Base-by-base conservation (phyloP, 441 rosid genomes). In the Eugenia klotzschiana region DNA sequence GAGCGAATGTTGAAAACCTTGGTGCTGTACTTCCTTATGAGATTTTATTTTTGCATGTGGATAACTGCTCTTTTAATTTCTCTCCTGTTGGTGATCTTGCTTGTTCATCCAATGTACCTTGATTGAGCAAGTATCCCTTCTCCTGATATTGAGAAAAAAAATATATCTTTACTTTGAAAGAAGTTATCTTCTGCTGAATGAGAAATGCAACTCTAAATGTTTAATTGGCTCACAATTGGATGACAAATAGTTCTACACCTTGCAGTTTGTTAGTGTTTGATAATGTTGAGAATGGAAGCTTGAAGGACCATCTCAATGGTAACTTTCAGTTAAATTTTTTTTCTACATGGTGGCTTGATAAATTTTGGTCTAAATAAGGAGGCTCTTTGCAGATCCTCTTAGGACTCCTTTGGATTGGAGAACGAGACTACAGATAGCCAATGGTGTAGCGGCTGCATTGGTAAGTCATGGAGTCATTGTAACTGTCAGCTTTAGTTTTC, bases 371-470 rank as follows among this genome's bases (percentile, higher is more conserved):
- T 57, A 49, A 86, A 50, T 54, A 26, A 50, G 80, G 84, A 49
- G 33, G 83, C 79, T 84, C 74, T 82, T 89, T 64, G 82, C 92
- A 96, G 99, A 96, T 93, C 99, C 99, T 82, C 92, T 94, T 6
- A 94, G 85, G 89, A 96, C 98, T 82, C 98, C 98, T 55, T 87
- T 96, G 90, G 90, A 94, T 85, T 96, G 99, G 99, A 92, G 88
- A 86, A 89, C 93, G 51, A 94, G 99, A 84, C 87, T 93, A 83
- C 91, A 89, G 51, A 92, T 94, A 89, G 97, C 96, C 43, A 87
- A 87, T 56, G 98, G 98, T 27, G 97, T 96, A 27, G 92, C 96
- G 74, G 98, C 99, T 82, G 98, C 99, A 87, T 79, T 96, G 91
- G 98, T 94, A 89, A 87, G 96, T 87, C 81, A n/a, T 56, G 83